Conservation (phyloP, 2,329 filamentous ascomycete species). For the Xylariales sp. region DNA sequence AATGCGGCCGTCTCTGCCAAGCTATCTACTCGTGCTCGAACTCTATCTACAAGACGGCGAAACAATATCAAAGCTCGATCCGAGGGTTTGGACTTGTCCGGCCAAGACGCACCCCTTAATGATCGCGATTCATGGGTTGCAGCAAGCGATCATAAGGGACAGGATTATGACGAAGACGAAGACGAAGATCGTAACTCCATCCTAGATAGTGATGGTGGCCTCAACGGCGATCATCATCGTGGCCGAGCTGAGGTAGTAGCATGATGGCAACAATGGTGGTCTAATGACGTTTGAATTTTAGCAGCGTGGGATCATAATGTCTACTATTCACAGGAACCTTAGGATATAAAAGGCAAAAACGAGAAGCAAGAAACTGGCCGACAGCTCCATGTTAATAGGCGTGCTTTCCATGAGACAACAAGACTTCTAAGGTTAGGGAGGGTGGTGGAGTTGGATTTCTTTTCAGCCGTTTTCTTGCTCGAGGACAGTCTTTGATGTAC, state of each 20-base stretch:
- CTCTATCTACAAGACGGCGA: constrained; percentile 78
- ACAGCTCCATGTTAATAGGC: too few relatives aligned
- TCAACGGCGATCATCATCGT: constrained; percentile 54
- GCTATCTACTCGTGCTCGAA: constrained; percentile 82
- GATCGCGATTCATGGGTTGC: constrained; percentile 83
- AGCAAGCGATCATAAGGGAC: constrained; percentile 58
- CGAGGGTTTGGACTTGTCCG: constrained; percentile 74
- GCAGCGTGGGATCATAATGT: constrained; percentile 6
- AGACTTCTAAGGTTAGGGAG: too few relatives aligned
- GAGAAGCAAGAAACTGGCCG: too few relatives aligned
- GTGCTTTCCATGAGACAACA: too few relatives aligned
- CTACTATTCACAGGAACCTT: constrained; percentile 2
- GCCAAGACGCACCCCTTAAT: constrained; percentile 74
- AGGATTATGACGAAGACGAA: constrained; percentile 56
- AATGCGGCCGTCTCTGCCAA: constrained; percentile 86
- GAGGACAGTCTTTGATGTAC: too few relatives aligned
- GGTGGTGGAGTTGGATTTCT: too few relatives aligned
- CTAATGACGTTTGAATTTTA: too few relatives aligned
- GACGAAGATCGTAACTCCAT: constrained; percentile 54
- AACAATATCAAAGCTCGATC: constrained; percentile 64
- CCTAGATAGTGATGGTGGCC: constrained; percentile 45
- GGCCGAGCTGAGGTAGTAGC: constrained; percentile 50
- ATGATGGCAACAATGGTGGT: constrained; percentile 29
- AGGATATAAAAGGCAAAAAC: too few relatives aligned
- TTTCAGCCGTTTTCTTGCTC: too few relatives aligned